Evolutionary conservation across 345 rosid genomes (phyloP).

Genomic region (Eucalyptus curtisii): DNA sequence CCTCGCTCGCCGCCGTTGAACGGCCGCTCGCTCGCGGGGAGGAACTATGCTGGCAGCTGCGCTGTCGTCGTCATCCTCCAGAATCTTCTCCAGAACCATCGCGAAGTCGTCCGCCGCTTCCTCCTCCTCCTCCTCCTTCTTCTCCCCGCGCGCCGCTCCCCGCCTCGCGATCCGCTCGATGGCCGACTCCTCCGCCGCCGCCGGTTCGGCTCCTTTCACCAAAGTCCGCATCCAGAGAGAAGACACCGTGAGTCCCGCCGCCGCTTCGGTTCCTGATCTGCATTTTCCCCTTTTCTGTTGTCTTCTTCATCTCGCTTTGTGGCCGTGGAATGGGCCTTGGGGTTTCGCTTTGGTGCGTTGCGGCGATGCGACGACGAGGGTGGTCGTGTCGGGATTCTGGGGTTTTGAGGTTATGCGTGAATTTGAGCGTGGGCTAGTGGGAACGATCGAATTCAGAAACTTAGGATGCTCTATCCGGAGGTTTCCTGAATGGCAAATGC

Average conservation of each 20-base stretch:
- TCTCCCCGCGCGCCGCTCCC: neutral
- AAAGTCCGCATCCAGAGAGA: slow-evolving; percentile 86
- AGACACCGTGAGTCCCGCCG: slow-evolving; percentile 43
- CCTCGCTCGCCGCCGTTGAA: neutral
- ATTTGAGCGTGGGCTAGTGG: neutral
- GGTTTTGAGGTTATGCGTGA: neutral
- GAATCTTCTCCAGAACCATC: slow-evolving; percentile 12
- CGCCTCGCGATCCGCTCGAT: slow-evolving; percentile 45
- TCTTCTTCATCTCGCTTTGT: neutral
- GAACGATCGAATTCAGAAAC: neutral
- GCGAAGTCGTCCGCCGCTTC: neutral
- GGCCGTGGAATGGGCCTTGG: neutral
- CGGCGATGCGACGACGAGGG: neutral
- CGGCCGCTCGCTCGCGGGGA: neutral
- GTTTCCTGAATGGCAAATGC: neutral
- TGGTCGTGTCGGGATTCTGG: neutral
- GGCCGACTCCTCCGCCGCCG: slow-evolving; percentile 38
- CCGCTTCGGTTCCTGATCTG: neutral
- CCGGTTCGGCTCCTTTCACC: slow-evolving; percentile 24
- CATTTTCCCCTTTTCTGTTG: neutral
- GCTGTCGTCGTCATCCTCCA: slow-evolving; percentile 6
- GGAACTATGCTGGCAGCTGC: neutral
- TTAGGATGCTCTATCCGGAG: neutral
- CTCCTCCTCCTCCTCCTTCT: slow-evolving; percentile 4
- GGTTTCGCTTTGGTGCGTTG: neutral